These are phyloP conservation scores for Boletellus ananiceps DNA, from an alignment of 768 basidiomycete species.

Conservation along the genomic window DNA sequence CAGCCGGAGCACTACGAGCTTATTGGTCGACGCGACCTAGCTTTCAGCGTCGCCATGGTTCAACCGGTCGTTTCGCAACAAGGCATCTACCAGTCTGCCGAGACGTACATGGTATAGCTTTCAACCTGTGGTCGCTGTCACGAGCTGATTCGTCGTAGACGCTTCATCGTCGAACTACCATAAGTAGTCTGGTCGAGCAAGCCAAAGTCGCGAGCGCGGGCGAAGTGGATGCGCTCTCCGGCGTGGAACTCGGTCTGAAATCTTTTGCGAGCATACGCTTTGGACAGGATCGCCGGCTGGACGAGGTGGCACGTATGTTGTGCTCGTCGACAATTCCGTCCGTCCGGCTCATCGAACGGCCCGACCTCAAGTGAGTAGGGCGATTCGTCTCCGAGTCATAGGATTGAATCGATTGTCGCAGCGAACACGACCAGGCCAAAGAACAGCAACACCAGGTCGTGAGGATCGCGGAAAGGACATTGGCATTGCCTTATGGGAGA, in stretches of 20 bases:
- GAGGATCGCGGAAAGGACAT: conserved; percentile 79
- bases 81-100: conserved; percentile 28
- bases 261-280: conserved; percentile 84
- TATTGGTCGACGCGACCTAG: conserved; percentile 30
- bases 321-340: conserved; percentile 71
- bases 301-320: conserved; percentile 89
- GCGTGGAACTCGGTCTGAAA: conserved; percentile 67
- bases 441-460: conserved; percentile 81
- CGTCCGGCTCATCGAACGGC: conserved; percentile 62
- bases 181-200: conserved; percentile 47
- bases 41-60: conserved; percentile 29
- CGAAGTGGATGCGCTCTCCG: conserved; percentile 56
- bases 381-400: neutral
- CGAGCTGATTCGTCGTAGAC: conserved; percentile 39
- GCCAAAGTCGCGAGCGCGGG: conserved; percentile 48
- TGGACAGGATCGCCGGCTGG: conserved; percentile 81
- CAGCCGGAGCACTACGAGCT: conserved; percentile 37
- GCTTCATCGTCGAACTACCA: conserved; percentile 44
- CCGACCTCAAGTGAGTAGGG: conserved; percentile 59
- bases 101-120: conserved; percentile 29
- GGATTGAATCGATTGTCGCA: conserved; percentile 28
- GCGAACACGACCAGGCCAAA: conserved; percentile 83
- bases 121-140: neutral
- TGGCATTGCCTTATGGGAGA: conserved; percentile 86
- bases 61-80: conserved; percentile 29